Percentiles rank a stretch among this genome's conserved stretches.
Evolutionary conservation across 2,329 filamentous ascomycete genomes (phyloP).

Genomic region (Fusarium virguliforme): DNA sequence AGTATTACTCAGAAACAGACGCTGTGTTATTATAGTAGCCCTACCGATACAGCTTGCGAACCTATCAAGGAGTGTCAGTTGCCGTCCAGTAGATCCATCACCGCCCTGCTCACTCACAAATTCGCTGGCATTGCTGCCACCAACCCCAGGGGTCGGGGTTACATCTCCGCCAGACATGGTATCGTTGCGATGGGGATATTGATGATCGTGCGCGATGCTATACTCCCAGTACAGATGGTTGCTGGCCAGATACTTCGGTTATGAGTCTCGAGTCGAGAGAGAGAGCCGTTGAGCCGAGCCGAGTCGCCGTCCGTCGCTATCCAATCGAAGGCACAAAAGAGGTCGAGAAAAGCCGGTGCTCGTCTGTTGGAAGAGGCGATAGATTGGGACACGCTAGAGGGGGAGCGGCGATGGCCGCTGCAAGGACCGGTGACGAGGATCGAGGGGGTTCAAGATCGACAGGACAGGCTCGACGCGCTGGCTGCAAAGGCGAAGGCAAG

Average conservation of each 20-base stretch:
- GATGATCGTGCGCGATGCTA: constrained; percentile 19
- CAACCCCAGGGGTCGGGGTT: constrained; percentile 55
- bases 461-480: constrained; percentile 32
- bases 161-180: constrained; percentile 57
- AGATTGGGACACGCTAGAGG: constrained; percentile 27
- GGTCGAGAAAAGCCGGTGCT: not conserved
- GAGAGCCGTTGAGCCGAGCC: constrained; percentile 41
- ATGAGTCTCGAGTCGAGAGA: constrained; percentile 26
- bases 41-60: constrained; percentile 99
- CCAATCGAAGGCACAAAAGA: constrained; percentile 19
- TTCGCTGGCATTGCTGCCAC: constrained; percentile 89
- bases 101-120: constrained; percentile 77
- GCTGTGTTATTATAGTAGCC: not conserved
- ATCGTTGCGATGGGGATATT: constrained; percentile 18
- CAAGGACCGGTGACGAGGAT: constrained; percentile 29
- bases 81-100: constrained; percentile 5
- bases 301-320: constrained; percentile 31
- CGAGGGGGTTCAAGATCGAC: constrained; percentile 17
- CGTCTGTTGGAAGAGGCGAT: constrained; percentile 9
- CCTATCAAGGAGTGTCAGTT: constrained; percentile 68
- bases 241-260: constrained; percentile 26
- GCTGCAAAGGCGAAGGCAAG: constrained; percentile 26
- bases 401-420: constrained; percentile 26
- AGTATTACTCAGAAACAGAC: constrained; percentile 16
- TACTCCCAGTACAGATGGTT: constrained; percentile 11